Evolutionary conservation across 345 rosid genomes (phyloP).

Genomic region (Hibiscus syriacus): DNA sequence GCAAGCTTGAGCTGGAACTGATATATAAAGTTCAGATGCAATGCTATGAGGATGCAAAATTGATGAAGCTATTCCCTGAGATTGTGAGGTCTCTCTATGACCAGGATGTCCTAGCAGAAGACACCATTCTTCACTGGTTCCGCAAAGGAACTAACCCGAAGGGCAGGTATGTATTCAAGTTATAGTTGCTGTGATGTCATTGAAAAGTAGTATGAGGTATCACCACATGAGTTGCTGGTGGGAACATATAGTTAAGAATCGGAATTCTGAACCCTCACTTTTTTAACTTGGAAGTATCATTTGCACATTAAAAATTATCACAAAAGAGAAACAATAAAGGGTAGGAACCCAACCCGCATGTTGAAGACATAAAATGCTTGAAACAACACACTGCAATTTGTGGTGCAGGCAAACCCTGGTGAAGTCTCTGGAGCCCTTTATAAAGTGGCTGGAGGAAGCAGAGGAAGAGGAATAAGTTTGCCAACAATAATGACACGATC

Average conservation of each 20-base stretch:
- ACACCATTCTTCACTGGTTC: neutral
- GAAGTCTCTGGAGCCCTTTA: neutral
- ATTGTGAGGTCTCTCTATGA: neutral
- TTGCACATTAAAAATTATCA: too few species aligned
- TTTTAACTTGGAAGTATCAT: too few species aligned
- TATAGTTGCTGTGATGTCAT: neutral
- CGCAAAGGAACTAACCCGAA: neutral
- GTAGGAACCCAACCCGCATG: too few species aligned
- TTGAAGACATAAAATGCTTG: too few species aligned
- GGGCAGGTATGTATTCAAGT: neutral
- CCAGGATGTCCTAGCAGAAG: neutral
- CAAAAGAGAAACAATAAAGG: too few species aligned
- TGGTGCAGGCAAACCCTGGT: neutral
- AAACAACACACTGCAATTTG: neutral
- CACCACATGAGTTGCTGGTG: neutral
- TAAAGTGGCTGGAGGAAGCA: neutral
- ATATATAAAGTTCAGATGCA: neutral
- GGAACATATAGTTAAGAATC: neutral
- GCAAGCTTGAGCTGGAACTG: neutral
- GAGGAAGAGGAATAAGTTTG: neutral
- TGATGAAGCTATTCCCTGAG: neutral
- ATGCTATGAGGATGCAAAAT: neutral
- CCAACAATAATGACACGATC: neutral
- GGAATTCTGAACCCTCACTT: too few species aligned
- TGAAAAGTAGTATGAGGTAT: neutral